Percentiles rank a stretch among this genome's conserved stretches.
Evolutionary conservation across 139 green algal genomes (phyloP).

Genomic region (Chlamydomonas sp.): DNA sequence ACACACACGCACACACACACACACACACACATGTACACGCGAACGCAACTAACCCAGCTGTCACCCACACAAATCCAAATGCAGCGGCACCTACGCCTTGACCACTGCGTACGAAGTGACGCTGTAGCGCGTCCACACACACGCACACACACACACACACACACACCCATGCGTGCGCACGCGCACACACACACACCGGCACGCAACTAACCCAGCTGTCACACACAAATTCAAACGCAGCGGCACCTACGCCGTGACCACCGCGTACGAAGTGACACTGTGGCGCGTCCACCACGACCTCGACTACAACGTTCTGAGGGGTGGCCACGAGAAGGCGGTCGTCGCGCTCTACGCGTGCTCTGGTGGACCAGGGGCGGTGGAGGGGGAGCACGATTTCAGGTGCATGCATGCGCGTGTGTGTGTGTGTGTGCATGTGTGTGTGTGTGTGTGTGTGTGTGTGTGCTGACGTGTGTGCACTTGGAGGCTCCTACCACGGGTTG

Average conservation of each 20-base stretch:
- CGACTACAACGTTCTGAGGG: slow-evolving; percentile 49
- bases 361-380: slow-evolving; percentile 17
- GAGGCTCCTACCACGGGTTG: no score
- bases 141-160: not conserved
- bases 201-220: no score
- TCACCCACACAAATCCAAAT: no score
- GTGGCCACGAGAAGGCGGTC: slow-evolving; percentile 47
- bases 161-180: no score
- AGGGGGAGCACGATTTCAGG: not conserved
- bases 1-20: slow-evolving; percentile 11
- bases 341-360: slow-evolving; percentile 44
- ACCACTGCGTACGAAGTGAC: no score
- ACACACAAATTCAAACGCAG: slow-evolving; percentile 35
- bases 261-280: slow-evolving; percentile 12
- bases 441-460: slow-evolving; percentile 9
- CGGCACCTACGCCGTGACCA: slow-evolving; percentile 27
- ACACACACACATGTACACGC: slow-evolving; percentile 1
- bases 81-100: no score
- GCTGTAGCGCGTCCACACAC: no score
- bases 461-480: no score
- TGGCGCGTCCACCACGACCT: slow-evolving; percentile 42
- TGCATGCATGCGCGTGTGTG: no score
- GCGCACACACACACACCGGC: no score
- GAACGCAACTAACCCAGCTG: no score
- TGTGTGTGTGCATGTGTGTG: not conserved